Evolutionary conservation across 139 green algal species (phyloP).

Genomic region (Parachlorella kessleri): DNA sequence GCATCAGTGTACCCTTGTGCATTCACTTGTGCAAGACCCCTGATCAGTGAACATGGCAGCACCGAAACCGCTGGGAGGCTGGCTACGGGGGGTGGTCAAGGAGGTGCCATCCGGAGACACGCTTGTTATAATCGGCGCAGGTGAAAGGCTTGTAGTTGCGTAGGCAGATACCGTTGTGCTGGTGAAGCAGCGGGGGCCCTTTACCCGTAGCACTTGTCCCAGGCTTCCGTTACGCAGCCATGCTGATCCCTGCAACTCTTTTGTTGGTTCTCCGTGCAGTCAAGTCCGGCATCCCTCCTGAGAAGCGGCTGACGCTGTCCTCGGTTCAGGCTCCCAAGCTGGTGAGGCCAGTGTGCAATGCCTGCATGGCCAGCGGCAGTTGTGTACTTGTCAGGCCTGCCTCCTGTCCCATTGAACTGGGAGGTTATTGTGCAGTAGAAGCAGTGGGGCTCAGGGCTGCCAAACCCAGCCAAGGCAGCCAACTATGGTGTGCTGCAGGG

Average conservation of each 20-base stretch:
- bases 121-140: slow-evolving; percentile 74
- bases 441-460: background rate
- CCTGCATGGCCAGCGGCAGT: background rate
- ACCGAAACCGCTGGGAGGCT: slow-evolving; percentile 14
- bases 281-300: slow-evolving; percentile 63
- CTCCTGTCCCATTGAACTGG: background rate
- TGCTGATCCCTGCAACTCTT: background rate
- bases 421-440: background rate
- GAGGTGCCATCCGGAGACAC: slow-evolving; percentile 88
- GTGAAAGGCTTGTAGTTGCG: slow-evolving; percentile 22
- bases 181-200: background rate
- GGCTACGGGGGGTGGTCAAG: slow-evolving; percentile 71
- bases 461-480: background rate
- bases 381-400: background rate
- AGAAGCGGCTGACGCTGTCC: slow-evolving; percentile 94
- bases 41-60: slow-evolving; percentile 6
- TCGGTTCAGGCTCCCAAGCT: slow-evolving; percentile 87
- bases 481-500: slow-evolving; percentile 59
- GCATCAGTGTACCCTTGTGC: too few species aligned
- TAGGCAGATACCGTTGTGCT: background rate
- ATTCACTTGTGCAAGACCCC: too few species aligned
- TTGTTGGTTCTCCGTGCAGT: slow-evolving; percentile 3
- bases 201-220: background rate
- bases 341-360: slow-evolving; percentile 46
- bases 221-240: background rate